phyloP scores from a whole-genome alignment of 352 stramenopile species.

The Pythium rhizo-oryzae region DNA sequence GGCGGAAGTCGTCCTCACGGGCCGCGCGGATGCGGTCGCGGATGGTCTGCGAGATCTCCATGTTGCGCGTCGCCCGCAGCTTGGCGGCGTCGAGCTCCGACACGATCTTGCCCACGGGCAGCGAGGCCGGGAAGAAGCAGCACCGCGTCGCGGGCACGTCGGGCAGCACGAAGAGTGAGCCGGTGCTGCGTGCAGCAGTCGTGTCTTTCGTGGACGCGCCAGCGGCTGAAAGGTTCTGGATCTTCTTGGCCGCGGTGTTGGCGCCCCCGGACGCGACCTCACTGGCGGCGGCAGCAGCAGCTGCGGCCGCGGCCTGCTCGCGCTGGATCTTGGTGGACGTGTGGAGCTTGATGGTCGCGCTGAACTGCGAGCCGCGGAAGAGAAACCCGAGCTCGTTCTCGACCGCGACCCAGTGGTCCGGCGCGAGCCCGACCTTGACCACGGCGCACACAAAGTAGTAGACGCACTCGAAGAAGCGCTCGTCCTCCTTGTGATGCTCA shows the following conservation, averaged over 20 bases:
- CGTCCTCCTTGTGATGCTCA: slow-evolving; percentile 83
- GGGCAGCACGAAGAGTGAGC: slow-evolving; percentile 47
- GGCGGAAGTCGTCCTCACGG: slow-evolving; percentile 39
- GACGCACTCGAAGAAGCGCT: slow-evolving; percentile 80
- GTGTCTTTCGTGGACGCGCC: slow-evolving; percentile 7
- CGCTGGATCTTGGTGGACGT: slow-evolving; percentile 19
- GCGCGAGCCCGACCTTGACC: slow-evolving; percentile 61
- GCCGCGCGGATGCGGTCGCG: slow-evolving; percentile 54
- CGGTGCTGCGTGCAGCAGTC: slow-evolving; percentile 9
- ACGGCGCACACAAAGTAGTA: slow-evolving; percentile 81
- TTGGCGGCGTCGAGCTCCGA: slow-evolving; percentile 70
- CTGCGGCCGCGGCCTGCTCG: slow-evolving; percentile 8
- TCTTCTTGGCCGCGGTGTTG: slow-evolving; percentile 39
- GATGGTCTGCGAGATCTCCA: slow-evolving; percentile 69
- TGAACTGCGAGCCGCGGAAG: slow-evolving; percentile 79
- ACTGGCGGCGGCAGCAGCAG: neutral
- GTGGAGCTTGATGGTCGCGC: slow-evolving; percentile 55
- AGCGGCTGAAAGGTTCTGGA: slow-evolving; percentile 41
- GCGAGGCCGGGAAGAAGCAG: slow-evolving; percentile 63
- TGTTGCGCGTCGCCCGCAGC: slow-evolving; percentile 53
- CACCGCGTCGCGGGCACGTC: slow-evolving; percentile 39
- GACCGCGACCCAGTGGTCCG: slow-evolving; percentile 56
- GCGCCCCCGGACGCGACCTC: slow-evolving; percentile 5
- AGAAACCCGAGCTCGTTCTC: slow-evolving; percentile 77
- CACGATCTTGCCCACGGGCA: slow-evolving; percentile 66